phyloP scores from a whole-genome alignment of 306 rosid genomes.

The Pyrus betulifolia region DNA sequence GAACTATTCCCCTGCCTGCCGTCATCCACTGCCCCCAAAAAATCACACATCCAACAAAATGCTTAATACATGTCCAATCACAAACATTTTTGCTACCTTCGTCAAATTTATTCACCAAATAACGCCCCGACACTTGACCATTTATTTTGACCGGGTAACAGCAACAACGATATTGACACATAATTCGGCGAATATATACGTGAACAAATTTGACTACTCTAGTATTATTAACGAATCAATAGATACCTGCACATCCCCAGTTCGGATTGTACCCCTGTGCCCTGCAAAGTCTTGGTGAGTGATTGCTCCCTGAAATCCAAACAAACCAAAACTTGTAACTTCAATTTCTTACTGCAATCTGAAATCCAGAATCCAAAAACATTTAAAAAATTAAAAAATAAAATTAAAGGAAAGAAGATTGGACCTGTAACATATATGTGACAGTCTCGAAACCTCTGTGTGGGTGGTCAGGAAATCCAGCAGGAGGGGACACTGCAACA shows the following conservation, averaged over 20 bases:
- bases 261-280: slow-evolving; percentile 74
- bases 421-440: slow-evolving; percentile 97
- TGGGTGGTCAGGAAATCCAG: slow-evolving; percentile 99
- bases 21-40: slow-evolving; percentile 80
- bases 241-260: slow-evolving; percentile 86
- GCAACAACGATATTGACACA: background rate
- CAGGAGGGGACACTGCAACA: slow-evolving; percentile 61
- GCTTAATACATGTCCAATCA: background rate
- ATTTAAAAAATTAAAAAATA: background rate
- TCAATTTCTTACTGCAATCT: background rate
- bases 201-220: background rate
- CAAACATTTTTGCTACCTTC: background rate
- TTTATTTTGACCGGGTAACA: background rate
- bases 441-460: slow-evolving; percentile 99
- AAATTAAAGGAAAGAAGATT: too few relatives aligned
- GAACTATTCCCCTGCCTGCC: slow-evolving; percentile 93
- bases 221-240: too few relatives aligned
- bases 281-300: slow-evolving; percentile 98
- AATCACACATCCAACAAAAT: background rate
- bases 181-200: background rate
- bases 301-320: slow-evolving; percentile 61
- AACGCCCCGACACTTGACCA: background rate
- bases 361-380: background rate
- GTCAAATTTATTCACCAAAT: background rate
- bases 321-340: background rate